Evolutionary conservation across 139 green algal genomes (phyloP).

Genomic region (Chlorella sp.): DNA sequence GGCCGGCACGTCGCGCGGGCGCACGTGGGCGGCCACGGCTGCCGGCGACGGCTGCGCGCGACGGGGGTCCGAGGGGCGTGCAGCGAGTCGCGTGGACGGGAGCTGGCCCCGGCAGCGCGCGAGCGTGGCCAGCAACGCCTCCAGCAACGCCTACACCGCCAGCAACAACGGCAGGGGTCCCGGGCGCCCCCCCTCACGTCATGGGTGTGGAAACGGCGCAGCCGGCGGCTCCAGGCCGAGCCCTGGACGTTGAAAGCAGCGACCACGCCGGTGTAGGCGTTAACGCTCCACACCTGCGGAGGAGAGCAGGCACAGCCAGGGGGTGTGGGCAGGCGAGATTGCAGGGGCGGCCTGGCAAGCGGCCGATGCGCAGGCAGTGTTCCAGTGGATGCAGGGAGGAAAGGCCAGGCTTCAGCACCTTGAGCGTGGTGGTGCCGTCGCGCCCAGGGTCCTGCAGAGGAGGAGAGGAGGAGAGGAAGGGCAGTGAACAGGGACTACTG

Average conservation of each 20-base stretch:
- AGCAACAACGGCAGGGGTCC: too few species aligned
- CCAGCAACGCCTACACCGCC: too few species aligned
- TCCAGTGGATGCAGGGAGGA: too few species aligned
- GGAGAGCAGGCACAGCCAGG: not conserved
- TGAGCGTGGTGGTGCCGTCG: constrained; percentile 76
- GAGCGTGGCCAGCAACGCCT: too few species aligned
- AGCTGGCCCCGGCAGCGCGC: too few species aligned
- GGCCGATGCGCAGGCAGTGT: constrained; percentile 16
- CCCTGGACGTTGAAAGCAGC: constrained; percentile 89
- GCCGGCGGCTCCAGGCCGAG: constrained; percentile 64
- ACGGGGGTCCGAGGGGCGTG: too few species aligned
- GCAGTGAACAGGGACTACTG: too few species aligned
- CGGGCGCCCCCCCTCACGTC: too few species aligned
- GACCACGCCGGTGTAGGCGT: constrained; percentile 65
- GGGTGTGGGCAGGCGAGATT: not conserved
- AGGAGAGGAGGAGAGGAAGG: too few species aligned
- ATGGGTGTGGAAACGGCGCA: constrained; percentile 73
- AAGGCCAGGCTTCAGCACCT: constrained; percentile 63
- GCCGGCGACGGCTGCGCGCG: too few species aligned
- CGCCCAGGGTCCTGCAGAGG: constrained; percentile 75
- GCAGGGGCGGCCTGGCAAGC: not conserved
- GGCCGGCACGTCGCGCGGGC: constrained; percentile 52
- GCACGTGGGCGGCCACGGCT: constrained; percentile 20
- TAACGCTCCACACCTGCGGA: constrained; percentile 69
- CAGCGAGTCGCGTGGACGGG: too few species aligned